Conservation (phyloP, 176 grass and related monocot species). For the Poa pratensis region DNA sequence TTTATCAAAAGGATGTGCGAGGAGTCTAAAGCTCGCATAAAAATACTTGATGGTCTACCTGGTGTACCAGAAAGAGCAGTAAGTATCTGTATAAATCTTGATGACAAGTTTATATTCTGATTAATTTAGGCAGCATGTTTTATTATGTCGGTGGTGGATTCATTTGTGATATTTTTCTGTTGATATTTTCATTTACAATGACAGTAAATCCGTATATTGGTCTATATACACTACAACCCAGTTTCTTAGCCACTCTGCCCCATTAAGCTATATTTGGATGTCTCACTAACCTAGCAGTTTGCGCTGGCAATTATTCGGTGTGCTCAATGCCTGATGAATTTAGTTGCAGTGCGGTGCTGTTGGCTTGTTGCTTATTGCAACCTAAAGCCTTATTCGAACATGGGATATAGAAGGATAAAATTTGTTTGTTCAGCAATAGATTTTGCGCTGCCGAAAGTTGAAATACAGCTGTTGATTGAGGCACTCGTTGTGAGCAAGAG, state of each 20-base stretch:
- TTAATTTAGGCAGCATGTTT: constrained; percentile 15
- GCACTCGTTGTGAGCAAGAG: constrained; percentile 3
- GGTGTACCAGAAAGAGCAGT: constrained; percentile 88
- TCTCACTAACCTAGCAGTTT: constrained; percentile 6
- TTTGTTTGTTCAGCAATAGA: constrained; percentile 1
- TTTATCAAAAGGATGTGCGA: constrained; percentile 92
- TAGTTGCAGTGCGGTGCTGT: neutral
- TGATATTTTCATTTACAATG: constrained; percentile 8
- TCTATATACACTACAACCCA: neutral
- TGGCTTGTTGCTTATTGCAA: constrained; percentile 25
- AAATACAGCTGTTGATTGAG: neutral
- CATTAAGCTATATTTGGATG: constrained; percentile 12
- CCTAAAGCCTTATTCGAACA: constrained; percentile 22
- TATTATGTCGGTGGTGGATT: neutral
- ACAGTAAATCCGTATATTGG: neutral
- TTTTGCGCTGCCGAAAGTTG: constrained; percentile 6
- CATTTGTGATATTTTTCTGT: neutral
- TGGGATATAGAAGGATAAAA: neutral
- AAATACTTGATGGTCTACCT: constrained; percentile 81
- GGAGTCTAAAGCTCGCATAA: constrained; percentile 88
- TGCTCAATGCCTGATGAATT: neutral
- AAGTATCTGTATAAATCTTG: constrained; percentile 48
- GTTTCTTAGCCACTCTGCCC: neutral
- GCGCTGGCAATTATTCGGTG: constrained; percentile 1
- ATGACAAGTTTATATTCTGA: constrained; percentile 11